Base-by-base conservation (phyloP, 345 rosid species). In the Aurinia saxatilis region DNA sequence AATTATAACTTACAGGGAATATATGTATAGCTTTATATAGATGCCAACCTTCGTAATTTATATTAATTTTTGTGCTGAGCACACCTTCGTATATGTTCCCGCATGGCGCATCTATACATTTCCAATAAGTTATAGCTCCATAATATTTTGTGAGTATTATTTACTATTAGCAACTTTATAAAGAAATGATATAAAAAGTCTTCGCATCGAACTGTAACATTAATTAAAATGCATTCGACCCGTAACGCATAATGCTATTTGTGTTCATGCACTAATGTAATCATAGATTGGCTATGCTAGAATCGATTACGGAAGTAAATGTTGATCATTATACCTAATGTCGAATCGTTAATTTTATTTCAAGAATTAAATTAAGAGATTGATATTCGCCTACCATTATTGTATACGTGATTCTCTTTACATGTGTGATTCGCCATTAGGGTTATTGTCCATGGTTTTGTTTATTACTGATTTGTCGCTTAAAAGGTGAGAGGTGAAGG, bases 201-300 rank as follows among this genome's bases (percentile, higher is more conserved):
- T 18, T 40, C 8, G 35, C 42, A 19, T 52, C 12, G 9, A n/a
- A 16, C 41, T 40, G 36, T 9, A 29, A 45, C 38, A 17, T 10
- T 16, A 17, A 47, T 27, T 27, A 27, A 13, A 12, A 39, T 47
- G 50, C 12, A 48, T 57, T 57, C 57, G 50, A 30, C 21, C 14
- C 19, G 30, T 63, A 50, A 63, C 41, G 50, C 18, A 36, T 14
- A 25, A 49, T 10, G 9, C 36, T 48, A 30, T 42, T 42, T 49
- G 51, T 40, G 65, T 40, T 14, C 35, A 35, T 67, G 65, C 72
- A 67, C 72, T 59, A 50, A 68, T 34, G 23, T 52, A 59, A 34
- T 50, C 5, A 50, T 41, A 15, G 31, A 50, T 50, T 68, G 72
- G 72, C 12, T 31, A 5, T 58, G 59, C 17, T 15, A 50, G 59